Evolutionary conservation across 306 rosid species (phyloP), one percentile per base, ranked within the genome.

Genomic region (Quercus rubra): DNA sequence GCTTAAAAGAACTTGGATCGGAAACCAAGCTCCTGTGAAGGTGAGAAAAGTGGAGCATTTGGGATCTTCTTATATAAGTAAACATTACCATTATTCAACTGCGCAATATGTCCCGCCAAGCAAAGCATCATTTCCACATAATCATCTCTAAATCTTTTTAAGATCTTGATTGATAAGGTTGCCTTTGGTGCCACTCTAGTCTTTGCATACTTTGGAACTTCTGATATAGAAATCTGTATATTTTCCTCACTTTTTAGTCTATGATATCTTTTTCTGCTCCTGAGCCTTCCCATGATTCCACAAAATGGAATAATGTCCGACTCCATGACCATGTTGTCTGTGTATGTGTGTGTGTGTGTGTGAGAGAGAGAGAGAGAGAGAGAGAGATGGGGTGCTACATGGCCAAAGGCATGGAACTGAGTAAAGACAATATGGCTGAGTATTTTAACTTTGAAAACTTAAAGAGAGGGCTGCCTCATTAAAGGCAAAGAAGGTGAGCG

Each of bases 61-160:
- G 73, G 79, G 41, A 77, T 28, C 83, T 85, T 82, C 70, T 70
- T 79, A 17, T 51, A 70, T 43, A 75, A 84, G 69, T 79, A 81
- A 54, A 82, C 75, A 51, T 84, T 84, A 2, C 83, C 85, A 75
- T 74, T 83, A 69, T 83, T 87, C 55, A 87, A 58, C 46, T 74
- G 89, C 1, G 73, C 71, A 75, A 91, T 62, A 77, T 87, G 84
- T 18, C 59, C 81, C 28, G 96, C 96, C 73, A 91, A 85, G 67
- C 77, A 55, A 64, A 86, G 75, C 96, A 89, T 91, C 38, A 84
- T 85, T 33, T 80, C 76, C 17, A 84, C 85, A 77, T 91, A 91
- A 74, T 82, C 84, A 81, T 91, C 85, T 82, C 92, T 89, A 49
- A 89, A 61, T 78, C 70, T 79, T 70, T 80, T 89, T 80, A 81